A percentile compares a stretch with the other conserved stretches of the same genome.
These are phyloP conservation scores for Ophiocordyceps australis DNA, from an alignment of 2,329 filamentous ascomycete genomes.

Conservation along the genomic window DNA sequence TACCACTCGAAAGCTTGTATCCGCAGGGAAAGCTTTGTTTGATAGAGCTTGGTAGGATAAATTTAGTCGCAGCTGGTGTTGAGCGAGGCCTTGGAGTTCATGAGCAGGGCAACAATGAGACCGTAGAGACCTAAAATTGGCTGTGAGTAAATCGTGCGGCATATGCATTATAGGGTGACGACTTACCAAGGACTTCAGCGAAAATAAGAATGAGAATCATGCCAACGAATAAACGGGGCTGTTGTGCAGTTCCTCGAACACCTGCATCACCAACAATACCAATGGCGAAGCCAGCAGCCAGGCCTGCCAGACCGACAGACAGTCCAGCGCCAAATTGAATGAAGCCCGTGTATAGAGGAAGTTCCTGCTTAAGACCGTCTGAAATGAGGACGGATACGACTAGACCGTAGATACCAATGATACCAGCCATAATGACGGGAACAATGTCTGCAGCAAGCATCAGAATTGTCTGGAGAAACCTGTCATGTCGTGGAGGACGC, in stretches of 20 bases:
- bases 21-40: too few relatives aligned
- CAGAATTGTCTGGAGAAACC: constrained; percentile 3
- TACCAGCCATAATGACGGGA: constrained; percentile 99
- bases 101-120: constrained; percentile 93
- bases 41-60: too few relatives aligned
- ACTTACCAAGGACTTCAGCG: constrained; percentile 87
- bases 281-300: constrained; percentile 74
- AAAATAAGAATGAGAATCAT: constrained; percentile 99
- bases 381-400: constrained; percentile 80
- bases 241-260: constrained; percentile 73
- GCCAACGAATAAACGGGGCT: constrained; percentile 78
- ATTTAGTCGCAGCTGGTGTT: constrained; percentile 38
- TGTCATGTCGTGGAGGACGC: too few relatives aligned
- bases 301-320: constrained; percentile 63
- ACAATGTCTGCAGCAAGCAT: constrained; percentile 59
- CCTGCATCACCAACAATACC: constrained; percentile 79
- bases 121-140: constrained; percentile 71
- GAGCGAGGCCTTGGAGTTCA: constrained; percentile 83
- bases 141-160: constrained; percentile 7
- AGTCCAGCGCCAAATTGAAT: constrained; percentile 76
- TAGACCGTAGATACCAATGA: constrained; percentile 96
- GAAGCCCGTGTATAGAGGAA: constrained; percentile 66
- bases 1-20: too few relatives aligned
- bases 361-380: constrained; percentile 53
- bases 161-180: background rate